Evolutionary conservation across 257 asterid species (phyloP).

Genomic region (Solanum okadae): DNA sequence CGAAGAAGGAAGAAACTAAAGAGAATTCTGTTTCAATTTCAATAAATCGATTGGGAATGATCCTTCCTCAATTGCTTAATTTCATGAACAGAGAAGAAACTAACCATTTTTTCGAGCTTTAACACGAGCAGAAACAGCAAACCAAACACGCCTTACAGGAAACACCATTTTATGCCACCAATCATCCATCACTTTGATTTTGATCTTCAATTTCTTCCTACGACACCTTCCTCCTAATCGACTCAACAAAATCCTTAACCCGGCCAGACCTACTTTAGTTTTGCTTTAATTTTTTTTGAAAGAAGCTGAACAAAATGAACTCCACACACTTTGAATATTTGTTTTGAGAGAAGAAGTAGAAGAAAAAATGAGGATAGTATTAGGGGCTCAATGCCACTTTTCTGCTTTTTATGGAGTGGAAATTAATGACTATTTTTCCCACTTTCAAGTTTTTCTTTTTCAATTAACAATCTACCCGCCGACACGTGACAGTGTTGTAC

Average conservation of each 20-base stretch:
- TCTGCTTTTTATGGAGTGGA: conserved; percentile 2
- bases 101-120: conserved; percentile 62
- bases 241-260: conserved; percentile 40
- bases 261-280: conserved; percentile 46
- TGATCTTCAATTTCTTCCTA: conserved; percentile 46
- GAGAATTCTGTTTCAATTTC: neutral
- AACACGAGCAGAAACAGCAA: conserved; percentile 51
- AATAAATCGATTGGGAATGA: neutral
- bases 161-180: conserved; percentile 73
- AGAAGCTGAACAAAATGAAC: neutral
- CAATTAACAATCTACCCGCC: conserved; percentile 26
- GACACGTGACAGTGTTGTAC: conserved; percentile 37
- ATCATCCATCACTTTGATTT: conserved; percentile 41
- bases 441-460: neutral
- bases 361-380: neutral
- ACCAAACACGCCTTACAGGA: conserved; percentile 71
- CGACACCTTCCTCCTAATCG: conserved; percentile 46
- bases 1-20: neutral
- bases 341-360: neutral
- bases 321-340: neutral
- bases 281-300: neutral
- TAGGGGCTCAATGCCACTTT: neutral
- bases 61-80: neutral
- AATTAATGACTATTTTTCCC: conserved; percentile 16
- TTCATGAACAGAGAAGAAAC: neutral